A percentile compares a stretch with the other conserved stretches of the same genome.
Evolutionary conservation across 176 grass and related monocot species (phyloP).

Genomic region (Cenchrus purpureus): DNA sequence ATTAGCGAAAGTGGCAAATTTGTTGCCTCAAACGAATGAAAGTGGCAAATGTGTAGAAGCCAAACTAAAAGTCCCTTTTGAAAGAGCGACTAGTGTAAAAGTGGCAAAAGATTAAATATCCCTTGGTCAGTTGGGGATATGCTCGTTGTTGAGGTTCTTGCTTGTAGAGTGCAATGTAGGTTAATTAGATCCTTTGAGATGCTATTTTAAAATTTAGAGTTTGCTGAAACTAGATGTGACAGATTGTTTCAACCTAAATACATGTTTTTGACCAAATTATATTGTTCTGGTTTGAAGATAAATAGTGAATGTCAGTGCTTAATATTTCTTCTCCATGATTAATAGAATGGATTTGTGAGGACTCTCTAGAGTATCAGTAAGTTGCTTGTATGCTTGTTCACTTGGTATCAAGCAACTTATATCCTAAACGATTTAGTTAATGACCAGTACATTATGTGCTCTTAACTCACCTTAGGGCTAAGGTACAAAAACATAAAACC

Average conservation of each 20-base stretch:
- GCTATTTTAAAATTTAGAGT: conserved; percentile 10
- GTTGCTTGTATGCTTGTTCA: not conserved
- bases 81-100: too few species aligned
- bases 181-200: conserved; percentile 30
- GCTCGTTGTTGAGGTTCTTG: not conserved
- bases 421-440: conserved; percentile 2
- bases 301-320: conserved; percentile 11
- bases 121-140: not conserved
- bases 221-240: conserved; percentile 29
- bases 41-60: too few species aligned
- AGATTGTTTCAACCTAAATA: conserved; percentile 19
- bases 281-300: conserved; percentile 7
- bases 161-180: conserved; percentile 18
- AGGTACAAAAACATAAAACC: not conserved
- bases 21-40: too few species aligned
- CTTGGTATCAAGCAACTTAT: conserved; percentile 9
- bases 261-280: conserved; percentile 11
- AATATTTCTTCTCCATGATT: not conserved
- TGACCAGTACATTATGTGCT: not conserved
- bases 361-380: not conserved
- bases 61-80: too few species aligned
- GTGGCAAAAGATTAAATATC: too few species aligned
- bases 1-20: too few species aligned
- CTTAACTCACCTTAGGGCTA: conserved; percentile 21
- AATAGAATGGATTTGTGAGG: not conserved